Evolutionary conservation across 495 filamentous ascomycete species (phyloP), one percentile per base, ranked within the genome.

Genomic region (Elaphomyces granulatus): DNA sequence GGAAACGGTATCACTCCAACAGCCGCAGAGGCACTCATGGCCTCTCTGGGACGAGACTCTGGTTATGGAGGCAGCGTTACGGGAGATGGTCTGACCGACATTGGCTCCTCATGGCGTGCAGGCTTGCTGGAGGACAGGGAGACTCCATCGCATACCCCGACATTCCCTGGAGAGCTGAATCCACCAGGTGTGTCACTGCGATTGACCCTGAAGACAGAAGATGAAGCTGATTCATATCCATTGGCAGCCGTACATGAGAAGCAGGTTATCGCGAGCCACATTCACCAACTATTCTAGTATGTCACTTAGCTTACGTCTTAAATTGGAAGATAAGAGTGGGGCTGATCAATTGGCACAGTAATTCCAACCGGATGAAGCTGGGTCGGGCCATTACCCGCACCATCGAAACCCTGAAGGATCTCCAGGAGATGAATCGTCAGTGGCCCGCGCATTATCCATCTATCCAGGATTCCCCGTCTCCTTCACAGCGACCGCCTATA

Each of bases 361-460:
- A 98, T 60, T 80, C 83, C 44, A 94, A 96, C 55, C 77, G 86
- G 26, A 83, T 75, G 9, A 72, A 83, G 37, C 75, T 98, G 21
- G 86, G 75, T 34, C 79, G 87, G 32, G 78, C 83, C 28, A 94
- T 98, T 52, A 81, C 75, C 47, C 70, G 74, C 19, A 85, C 83
- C 2, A 74, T 94, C 38, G 87, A 96, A 32, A 79, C 81, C 0
- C 52, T 85, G 44, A 75, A 78, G 61, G 72, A 73, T 38, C 71
- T 98, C 38, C 86, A 93, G 59, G 75, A 83, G 48, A 87, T 80
- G 71, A 98, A 98, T 47, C 61, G 78, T 20, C 71, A 74, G 56
- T 96, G 92, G 90, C 92, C 90, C 3, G 87, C 87, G 26, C 82
- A 87, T 50, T 98, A 98, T 52, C 92, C 90, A 36, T 83, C 87